phyloP scores from a whole-genome alignment of 345 rosid genomes.

The Gossypium raimondii region DNA sequence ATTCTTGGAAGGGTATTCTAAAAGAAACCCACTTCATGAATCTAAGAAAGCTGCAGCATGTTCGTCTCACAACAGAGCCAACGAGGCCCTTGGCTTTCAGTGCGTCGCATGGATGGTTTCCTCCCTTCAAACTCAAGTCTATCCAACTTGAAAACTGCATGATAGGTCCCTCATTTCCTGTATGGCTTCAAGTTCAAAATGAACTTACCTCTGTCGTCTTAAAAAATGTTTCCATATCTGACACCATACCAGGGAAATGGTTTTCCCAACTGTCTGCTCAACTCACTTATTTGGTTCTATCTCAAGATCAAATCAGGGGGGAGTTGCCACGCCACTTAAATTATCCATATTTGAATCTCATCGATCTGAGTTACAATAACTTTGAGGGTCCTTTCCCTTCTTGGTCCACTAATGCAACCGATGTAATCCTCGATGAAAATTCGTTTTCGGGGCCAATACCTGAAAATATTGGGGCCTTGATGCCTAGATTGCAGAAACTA shows the following conservation, averaged over 20 bases:
- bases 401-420: conserved; percentile 46
- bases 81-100: conserved; percentile 34
- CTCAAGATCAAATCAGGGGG: conserved; percentile 44
- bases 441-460: conserved; percentile 48
- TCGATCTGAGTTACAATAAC: conserved; percentile 42
- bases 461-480: conserved; percentile 27
- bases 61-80: conserved; percentile 40
- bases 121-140: conserved; percentile 45
- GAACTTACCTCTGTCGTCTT: conserved; percentile 34
- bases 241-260: conserved; percentile 39
- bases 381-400: conserved; percentile 49
- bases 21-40: conserved; percentile 37
- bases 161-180: conserved; percentile 52
- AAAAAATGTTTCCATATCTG: conserved; percentile 43
- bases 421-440: conserved; percentile 38
- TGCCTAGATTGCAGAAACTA: conserved; percentile 40
- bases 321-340: conserved; percentile 29
- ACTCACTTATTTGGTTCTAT: conserved; percentile 36
- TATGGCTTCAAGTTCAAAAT: conserved; percentile 59
- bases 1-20: conserved; percentile 49
- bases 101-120: conserved; percentile 44
- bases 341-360: conserved; percentile 29
- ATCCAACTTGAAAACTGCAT: conserved; percentile 48
- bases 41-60: conserved; percentile 30
- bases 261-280: conserved; percentile 30